These are phyloP conservation scores for Symmetrospora coprosmae DNA, from an alignment of 768 basidiomycete species.

Conservation along the genomic window DNA sequence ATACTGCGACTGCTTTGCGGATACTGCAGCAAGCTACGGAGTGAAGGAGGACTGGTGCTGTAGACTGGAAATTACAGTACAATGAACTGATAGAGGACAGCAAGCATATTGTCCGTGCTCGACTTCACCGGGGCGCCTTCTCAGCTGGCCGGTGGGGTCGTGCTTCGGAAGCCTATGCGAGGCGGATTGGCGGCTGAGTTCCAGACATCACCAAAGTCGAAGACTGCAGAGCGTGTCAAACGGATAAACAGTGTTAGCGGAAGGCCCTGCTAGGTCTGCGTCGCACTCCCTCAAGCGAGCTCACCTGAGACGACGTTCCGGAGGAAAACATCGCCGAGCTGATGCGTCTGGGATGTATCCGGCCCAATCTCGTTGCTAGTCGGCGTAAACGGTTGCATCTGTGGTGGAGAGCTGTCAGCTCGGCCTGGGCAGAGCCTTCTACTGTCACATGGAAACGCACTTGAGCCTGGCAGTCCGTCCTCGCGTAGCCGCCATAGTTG, in stretches of 20 bases:
- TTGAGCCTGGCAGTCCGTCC: constrained; percentile 6
- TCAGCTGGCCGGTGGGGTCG: no score
- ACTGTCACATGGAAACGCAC: no score
- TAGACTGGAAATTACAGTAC: no score
- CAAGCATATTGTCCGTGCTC: no score
- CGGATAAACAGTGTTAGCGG: neutral
- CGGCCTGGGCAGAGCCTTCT: no score
- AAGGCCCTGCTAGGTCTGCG: neutral
- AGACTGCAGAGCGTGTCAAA: neutral
- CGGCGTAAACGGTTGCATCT: constrained; percentile 20
- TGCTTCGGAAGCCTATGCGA: constrained; percentile 15
- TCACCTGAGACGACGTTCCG: constrained; percentile 20
- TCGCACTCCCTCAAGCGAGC: neutral
- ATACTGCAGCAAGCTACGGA: no score
- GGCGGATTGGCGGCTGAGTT: constrained; percentile 15
- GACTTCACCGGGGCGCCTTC: no score
- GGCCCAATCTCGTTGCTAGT: constrained; percentile 16
- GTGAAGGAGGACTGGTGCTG: no score
- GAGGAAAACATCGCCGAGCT: constrained; percentile 19
- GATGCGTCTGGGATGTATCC: constrained; percentile 16
- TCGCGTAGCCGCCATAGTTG: constrained; percentile 20
- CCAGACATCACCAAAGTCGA: constrained; percentile 8
- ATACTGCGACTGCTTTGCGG: no score
- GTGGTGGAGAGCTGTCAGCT: no score
- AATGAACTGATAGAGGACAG: no score